Conservation (phyloP, 2,329 filamentous ascomycete species). For the Penicillium sp. region DNA sequence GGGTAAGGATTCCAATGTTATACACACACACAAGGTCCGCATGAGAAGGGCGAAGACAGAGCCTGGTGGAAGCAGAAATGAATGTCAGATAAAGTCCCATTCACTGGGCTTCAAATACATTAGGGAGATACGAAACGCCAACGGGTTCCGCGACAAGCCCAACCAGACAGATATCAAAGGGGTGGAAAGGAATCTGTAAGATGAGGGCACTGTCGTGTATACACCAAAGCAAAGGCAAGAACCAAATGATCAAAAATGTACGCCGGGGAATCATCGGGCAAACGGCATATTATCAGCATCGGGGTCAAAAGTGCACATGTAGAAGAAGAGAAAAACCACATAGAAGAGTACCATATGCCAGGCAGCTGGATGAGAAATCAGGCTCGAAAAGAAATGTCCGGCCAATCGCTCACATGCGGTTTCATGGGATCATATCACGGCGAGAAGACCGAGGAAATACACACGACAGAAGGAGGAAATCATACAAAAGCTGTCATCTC, state of each 20-base stretch:
- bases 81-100: background rate
- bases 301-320: slow-evolving; percentile 21
- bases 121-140: slow-evolving; percentile 2
- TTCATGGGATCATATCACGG: slow-evolving; percentile 28
- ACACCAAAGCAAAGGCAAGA: slow-evolving; percentile 7
- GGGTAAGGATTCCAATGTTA: slow-evolving; percentile 15
- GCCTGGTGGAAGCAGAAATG: slow-evolving; percentile 1
- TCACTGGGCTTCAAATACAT: background rate
- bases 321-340: slow-evolving; percentile 24
- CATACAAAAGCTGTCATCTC: slow-evolving; percentile 27
- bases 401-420: slow-evolving; percentile 36
- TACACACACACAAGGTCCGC: slow-evolving; percentile 11
- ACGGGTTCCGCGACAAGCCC: background rate
- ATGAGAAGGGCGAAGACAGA: background rate
- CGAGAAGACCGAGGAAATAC: slow-evolving; percentile 24
- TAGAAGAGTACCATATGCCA: slow-evolving; percentile 32
- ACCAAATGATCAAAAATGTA: slow-evolving; percentile 13
- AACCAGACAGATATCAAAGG: background rate
- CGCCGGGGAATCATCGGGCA: slow-evolving; percentile 23
- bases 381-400: slow-evolving; percentile 30
- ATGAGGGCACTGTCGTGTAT: slow-evolving; percentile 8
- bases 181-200: background rate
- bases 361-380: slow-evolving; percentile 29
- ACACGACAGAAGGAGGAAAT: slow-evolving; percentile 21
- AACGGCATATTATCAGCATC: slow-evolving; percentile 18